Evolutionary conservation across 2,329 filamentous ascomycete genomes (phyloP), one percentile per base, ranked within the genome.

Genomic region (Aspergillus proliferans): DNA sequence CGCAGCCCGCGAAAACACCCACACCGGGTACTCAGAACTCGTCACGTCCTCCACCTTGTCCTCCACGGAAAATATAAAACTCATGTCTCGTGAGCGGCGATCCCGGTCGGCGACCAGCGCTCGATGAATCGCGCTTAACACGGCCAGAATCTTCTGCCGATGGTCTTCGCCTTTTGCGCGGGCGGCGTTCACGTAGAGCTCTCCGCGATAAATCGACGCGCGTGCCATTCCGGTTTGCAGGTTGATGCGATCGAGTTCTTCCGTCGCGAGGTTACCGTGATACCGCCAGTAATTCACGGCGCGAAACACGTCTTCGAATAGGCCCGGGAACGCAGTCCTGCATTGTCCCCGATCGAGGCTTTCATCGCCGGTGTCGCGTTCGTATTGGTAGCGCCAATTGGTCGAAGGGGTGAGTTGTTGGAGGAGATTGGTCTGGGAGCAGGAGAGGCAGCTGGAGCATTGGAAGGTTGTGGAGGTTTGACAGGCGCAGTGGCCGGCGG

Each of bases 61-160:
- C 49, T 71, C 68, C 15, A 70, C 59, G 1, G 66, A 69, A 51
- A 77, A 73, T 12, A 73, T 65, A 50, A 77, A 77, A 50, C 77
- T 74, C 36, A 76, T 68, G 47, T 75, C 70, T n/a, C 71, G 60
- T 1, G 55, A 56, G 15, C 46, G 52, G 12, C 59, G 60, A 19
- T 64, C 58, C 26, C 64, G 61, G 34, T 71, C 66, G 12, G 67
- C 65, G 49, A 69, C 61, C 47, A 78, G 68, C 50, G 75, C 74
- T 42, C 75, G 73, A 52, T 78, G 69, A 24, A 78, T 70, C n/a
- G 73, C 67, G 51, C 75, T 71, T 34, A 77, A 62, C 4, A 69
- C 71, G 3, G 70, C 73, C 8, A 70, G 38, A 22, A 68, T 67
- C 48, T 70, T 70, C 1, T 63, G 63, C 9, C 67, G 63, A 43